phyloP scores from a whole-genome alignment of 148 eudicot genomes.

The Vaccinium myrtillus region DNA sequence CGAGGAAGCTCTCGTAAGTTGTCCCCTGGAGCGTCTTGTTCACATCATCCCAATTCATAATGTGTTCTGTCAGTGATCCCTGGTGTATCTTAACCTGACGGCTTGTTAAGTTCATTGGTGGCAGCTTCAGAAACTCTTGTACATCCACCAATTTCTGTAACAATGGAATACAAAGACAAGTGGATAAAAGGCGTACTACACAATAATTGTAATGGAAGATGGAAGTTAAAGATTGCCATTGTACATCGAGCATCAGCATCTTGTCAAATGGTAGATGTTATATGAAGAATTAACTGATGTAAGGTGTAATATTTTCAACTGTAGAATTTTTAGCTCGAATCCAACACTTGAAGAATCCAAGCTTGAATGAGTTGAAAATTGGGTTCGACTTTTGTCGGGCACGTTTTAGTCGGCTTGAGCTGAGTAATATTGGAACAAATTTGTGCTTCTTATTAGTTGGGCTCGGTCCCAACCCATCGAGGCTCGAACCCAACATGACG shows the following conservation, averaged over 20 bases:
- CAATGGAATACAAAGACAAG: not conserved
- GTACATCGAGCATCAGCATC: not conserved
- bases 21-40: slow-evolving; percentile 72
- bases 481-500: too few relatives aligned
- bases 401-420: not conserved
- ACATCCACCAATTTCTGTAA: slow-evolving; percentile 74
- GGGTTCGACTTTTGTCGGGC: not conserved
- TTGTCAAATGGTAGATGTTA: not conserved
- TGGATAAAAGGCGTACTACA: not conserved
- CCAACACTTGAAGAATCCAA: not conserved
- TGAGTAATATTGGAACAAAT: not conserved
- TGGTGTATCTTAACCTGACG: slow-evolving; percentile 90
- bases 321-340: not conserved
- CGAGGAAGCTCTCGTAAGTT: slow-evolving; percentile 59
- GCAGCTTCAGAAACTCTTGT: slow-evolving; percentile 66
- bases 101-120: slow-evolving; percentile 56
- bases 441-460: slow-evolving; percentile 1
- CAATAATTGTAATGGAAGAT: not conserved
- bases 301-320: not conserved
- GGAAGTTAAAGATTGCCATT: not conserved
- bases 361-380: not conserved
- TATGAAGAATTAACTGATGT: slow-evolving; percentile 7
- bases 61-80: slow-evolving; percentile 67
- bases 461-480: not conserved
- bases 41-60: slow-evolving; percentile 78